These are phyloP conservation scores for Scheffersomyces ergatensis DNA, from an alignment of 805 yeast genomes.

Conservation along the genomic window DNA sequence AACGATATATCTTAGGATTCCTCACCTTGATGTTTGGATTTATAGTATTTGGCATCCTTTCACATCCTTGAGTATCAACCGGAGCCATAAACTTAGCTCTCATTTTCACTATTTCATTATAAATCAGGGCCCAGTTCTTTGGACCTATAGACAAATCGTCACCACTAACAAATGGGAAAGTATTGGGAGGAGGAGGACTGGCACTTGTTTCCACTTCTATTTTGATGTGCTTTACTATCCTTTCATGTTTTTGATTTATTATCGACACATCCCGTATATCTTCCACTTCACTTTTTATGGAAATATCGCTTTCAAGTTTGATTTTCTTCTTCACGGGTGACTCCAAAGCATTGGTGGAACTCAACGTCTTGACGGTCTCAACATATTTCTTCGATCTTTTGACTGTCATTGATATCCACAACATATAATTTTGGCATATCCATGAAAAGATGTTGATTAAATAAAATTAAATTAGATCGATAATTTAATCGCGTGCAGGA, in stretches of 20 bases:
- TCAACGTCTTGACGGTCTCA: background rate
- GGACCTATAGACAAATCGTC: constrained; percentile 20
- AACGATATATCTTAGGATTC: constrained; percentile 49
- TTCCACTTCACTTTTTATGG: background rate
- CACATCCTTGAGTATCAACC: constrained; percentile 88
- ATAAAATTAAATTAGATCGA: too few relatives aligned
- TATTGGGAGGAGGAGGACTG: constrained; percentile 6
- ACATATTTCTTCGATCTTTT: background rate
- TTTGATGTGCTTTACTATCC: constrained; percentile 4
- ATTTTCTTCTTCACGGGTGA: background rate
- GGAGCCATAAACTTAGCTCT: constrained; percentile 69
- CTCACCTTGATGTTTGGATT: constrained; percentile 26
- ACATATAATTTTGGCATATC: too few relatives aligned
- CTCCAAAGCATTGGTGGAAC: background rate
- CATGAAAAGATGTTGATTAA: too few relatives aligned
- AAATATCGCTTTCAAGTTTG: background rate
- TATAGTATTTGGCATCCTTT: constrained; percentile 48
- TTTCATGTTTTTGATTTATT: background rate
- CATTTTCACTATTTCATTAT: constrained; percentile 63
- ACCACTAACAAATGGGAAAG: constrained; percentile 6
- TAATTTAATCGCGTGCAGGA: background rate
- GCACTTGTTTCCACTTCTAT: constrained; percentile 8
- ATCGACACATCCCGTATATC: background rate
- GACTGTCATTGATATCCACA: background rate
- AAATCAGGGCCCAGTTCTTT: constrained; percentile 52